Evolutionary conservation across 192 early-diverging fungal species (phyloP), one percentile per base, ranked within the genome.

Genomic region (Podila epigama): DNA sequence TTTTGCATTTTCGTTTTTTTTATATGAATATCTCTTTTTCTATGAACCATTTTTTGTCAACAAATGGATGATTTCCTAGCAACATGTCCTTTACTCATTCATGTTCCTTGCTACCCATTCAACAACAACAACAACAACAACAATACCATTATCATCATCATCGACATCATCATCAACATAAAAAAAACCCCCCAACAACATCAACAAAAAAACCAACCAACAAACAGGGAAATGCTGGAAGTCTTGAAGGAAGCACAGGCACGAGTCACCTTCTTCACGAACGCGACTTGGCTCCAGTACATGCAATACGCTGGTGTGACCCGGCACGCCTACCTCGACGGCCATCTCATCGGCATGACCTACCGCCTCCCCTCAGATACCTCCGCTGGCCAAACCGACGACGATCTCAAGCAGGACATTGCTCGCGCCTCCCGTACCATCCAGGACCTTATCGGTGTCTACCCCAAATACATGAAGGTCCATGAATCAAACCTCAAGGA

Each of bases 341-440:
- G 84, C 13, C 82, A 85, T 41, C 75, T 83, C 41, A 85, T 85
- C 66, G 84, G 82, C 20, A 85, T 85, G 84, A 85, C 81, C 28
- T 85, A 85, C 60, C 84, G 84, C 28, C 63, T 82, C 0, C 84
- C 84, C 29, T 68, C 73, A 2, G 82, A 85, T 41, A 77, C 69
- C 12, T 79, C 82, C 10, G 22, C 69, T 5, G 68, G 71, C 12
- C 40, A 72, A 52, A 75, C 79, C 10, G 73, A 85, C 29, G 64
- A 79, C 2, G 63, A 83, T n/a, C 44, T 85, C 40, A 66, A 70
- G 52, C 41, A 79, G 5, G 82, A 83, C 62, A 69, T 85, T 33
- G 79, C 53, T 22, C 73, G 70, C 22, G 79, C 68, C 55, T 81
- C 84, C 29, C 81, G 81, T 22, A 80, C 80, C 11, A 79, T 85